Evolutionary conservation across 805 yeast species (phyloP).

Genomic region (Kregervanrija fluxuum): DNA sequence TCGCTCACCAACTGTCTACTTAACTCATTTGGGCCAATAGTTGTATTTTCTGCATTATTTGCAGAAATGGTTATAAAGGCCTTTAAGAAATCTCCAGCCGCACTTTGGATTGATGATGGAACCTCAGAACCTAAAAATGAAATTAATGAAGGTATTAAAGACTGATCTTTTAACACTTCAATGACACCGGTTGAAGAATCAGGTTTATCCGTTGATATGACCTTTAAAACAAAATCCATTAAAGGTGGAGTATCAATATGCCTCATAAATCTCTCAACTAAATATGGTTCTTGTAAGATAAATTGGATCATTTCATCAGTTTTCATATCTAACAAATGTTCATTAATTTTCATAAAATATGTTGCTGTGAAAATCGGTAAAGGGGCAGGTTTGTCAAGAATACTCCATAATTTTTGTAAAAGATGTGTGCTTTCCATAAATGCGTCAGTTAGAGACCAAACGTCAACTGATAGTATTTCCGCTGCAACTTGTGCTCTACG

Average conservation of each 20-base stretch:
- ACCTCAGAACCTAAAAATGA: constrained; percentile 62
- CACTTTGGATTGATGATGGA: constrained; percentile 72
- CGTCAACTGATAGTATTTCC: constrained; percentile 84
- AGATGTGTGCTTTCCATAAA: constrained; percentile 68
- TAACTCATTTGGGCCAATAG: constrained; percentile 92
- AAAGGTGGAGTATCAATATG: constrained; percentile 91
- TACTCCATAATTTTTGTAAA: constrained; percentile 68
- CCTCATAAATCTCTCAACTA: constrained; percentile 73
- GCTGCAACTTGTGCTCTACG: constrained; percentile 65
- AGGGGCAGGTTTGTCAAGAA: constrained; percentile 62
- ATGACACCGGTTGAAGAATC: constrained; percentile 85
- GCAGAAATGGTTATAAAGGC: constrained; percentile 93
- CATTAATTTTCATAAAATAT: constrained; percentile 86
- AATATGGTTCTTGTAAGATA: constrained; percentile 55
- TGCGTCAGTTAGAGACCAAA: constrained; percentile 89
- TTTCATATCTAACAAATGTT: constrained; percentile 82
- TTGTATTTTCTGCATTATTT: constrained; percentile 81
- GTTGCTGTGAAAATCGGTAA: constrained; percentile 73
- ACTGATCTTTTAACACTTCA: constrained; percentile 64
- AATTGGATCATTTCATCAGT: constrained; percentile 72
- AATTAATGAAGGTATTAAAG: constrained; percentile 65
- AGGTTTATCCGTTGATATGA: constrained; percentile 88
- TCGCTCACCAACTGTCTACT: constrained; percentile 85
- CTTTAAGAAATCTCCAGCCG: constrained; percentile 91
- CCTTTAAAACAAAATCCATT: constrained; percentile 85